These are phyloP conservation scores for Penicillium odoratum DNA, from an alignment of 495 filamentous ascomycete genomes.

Conservation along the genomic window DNA sequence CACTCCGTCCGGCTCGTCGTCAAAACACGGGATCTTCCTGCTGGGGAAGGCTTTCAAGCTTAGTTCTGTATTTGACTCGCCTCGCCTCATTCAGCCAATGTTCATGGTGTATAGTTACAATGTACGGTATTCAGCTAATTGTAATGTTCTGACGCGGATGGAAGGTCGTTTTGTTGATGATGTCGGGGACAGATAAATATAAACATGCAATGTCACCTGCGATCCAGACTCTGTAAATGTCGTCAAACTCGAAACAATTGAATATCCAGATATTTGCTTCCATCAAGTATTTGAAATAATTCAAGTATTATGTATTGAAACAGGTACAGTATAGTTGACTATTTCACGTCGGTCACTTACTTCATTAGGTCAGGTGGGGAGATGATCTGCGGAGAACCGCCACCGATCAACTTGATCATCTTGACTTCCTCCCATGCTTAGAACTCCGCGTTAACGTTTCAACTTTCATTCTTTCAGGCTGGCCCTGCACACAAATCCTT, in stretches of 20 bases:
- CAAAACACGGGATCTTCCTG: background rate
- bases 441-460: constrained; percentile 9
- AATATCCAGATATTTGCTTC: too few relatives aligned
- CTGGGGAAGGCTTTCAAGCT: background rate
- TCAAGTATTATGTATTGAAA: too few relatives aligned
- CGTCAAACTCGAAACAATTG: too few relatives aligned
- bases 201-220: background rate
- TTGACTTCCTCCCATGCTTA: constrained; percentile 12
- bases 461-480: constrained; percentile 32
- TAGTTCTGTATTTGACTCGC: background rate
- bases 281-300: too few relatives aligned
- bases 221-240: too few relatives aligned
- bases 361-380: constrained; percentile 19
- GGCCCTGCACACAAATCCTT: constrained; percentile 33
- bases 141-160: too few relatives aligned
- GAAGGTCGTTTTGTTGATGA: background rate
- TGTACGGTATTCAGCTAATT: too few relatives aligned
- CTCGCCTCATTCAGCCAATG: background rate
- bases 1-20: background rate
- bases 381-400: constrained; percentile 28
- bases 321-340: too few relatives aligned
- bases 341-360: too few relatives aligned
- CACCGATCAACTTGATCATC: constrained; percentile 19
- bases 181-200: background rate
- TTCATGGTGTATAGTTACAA: background rate